Evolutionary conservation across 257 asterid genomes (phyloP).

Genomic region (Fraxinus excelsior): DNA sequence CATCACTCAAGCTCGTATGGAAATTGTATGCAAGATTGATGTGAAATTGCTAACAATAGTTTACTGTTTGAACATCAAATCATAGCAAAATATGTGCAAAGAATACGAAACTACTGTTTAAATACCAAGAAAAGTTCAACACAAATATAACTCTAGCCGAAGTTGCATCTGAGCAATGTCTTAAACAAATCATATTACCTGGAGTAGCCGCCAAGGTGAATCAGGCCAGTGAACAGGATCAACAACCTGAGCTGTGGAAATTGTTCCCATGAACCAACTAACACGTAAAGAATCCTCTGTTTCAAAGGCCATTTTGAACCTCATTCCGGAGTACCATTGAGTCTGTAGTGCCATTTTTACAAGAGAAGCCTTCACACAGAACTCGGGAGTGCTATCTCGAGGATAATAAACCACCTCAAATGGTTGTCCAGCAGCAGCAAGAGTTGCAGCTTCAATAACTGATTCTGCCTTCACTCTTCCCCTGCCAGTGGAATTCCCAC

Average conservation of each 20-base stretch:
- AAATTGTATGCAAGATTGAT: not conserved
- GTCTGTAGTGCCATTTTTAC: conserved; percentile 70
- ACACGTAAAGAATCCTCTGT: conserved; percentile 94
- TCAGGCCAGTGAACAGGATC: conserved; percentile 93
- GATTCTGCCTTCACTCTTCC: conserved; percentile 72
- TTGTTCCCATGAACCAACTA: conserved; percentile 98
- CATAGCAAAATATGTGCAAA: not conserved
- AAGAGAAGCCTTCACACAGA: conserved; percentile 73
- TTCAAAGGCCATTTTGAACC: conserved; percentile 95
- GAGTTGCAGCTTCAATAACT: conserved; percentile 73
- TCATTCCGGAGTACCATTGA: conserved; percentile 88
- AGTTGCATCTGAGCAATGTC: not conserved
- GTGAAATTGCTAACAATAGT: not conserved
- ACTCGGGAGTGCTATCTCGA: conserved; percentile 91
- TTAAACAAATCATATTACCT: conserved; percentile 43
- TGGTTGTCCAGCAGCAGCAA: conserved; percentile 66
- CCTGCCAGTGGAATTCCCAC: conserved; percentile 30
- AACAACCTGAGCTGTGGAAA: conserved; percentile 71
- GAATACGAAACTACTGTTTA: not conserved
- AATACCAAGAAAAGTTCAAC: not conserved
- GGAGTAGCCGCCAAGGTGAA: conserved; percentile 98
- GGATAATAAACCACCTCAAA: conserved; percentile 91
- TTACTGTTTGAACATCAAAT: not conserved
- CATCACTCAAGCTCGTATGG: not conserved
- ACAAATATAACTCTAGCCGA: not conserved